Conservation (phyloP, 306 rosid species). For the Castanea mollissima region DNA sequence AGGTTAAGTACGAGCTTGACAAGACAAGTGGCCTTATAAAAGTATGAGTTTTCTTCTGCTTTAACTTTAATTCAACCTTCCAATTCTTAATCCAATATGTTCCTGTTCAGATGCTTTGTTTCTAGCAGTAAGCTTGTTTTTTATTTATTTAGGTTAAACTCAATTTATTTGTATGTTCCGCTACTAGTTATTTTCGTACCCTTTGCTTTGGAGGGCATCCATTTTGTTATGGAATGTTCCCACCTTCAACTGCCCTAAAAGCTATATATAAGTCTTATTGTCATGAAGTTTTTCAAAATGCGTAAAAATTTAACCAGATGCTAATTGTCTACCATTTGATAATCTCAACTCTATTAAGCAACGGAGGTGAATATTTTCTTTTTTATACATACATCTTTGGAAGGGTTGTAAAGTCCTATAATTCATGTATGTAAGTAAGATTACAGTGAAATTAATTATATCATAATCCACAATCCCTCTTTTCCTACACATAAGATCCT, state of each 20-base stretch:
- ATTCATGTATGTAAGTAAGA: neutral
- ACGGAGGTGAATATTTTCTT: neutral
- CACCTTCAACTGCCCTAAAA: neutral
- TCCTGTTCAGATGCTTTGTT: neutral
- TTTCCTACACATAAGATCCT: neutral
- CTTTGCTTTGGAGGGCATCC: no score
- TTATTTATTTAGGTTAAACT: neutral
- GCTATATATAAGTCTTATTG: neutral
- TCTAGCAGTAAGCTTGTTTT: neutral
- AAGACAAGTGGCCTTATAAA: conserved; percentile 87
- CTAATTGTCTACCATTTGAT: neutral
- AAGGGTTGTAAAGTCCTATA: neutral
- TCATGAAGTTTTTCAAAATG: neutral
- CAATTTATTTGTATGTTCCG: neutral
- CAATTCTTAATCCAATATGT: neutral
- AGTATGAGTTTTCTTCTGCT: conserved; percentile 35
- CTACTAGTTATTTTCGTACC: fast-evolving
- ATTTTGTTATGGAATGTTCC: no score
- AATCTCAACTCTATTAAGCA: neutral
- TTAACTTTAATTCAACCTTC: neutral
- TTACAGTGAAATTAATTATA: neutral
- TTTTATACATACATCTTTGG: neutral
- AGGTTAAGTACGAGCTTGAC: conserved; percentile 97
- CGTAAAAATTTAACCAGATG: neutral
- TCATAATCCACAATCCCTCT: neutral